Conservation (phyloP, 768 basidiomycete species). For the Xerocomus brunneocitrinus region DNA sequence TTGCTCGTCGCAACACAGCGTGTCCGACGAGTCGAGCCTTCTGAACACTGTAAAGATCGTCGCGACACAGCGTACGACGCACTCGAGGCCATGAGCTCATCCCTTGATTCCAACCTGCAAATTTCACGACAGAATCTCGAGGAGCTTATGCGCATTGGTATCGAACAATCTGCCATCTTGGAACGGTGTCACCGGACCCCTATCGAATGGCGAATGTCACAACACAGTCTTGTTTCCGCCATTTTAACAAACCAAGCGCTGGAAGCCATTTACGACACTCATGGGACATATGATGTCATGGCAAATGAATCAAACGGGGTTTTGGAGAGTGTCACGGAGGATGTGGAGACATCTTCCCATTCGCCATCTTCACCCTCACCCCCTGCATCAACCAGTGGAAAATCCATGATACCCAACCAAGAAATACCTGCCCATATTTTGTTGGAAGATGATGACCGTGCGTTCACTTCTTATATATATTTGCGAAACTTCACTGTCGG, state of each 20-base stretch:
- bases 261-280: constrained; percentile 14
- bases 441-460: constrained; percentile 19
- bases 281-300: constrained; percentile 3
- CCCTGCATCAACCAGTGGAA: constrained; percentile 11
- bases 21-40: constrained; percentile 24
- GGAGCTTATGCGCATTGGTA: constrained; percentile 33
- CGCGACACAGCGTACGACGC: constrained; percentile 24
- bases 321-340: constrained; percentile 10
- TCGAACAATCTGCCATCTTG: constrained; percentile 38
- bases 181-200: constrained; percentile 37
- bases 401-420: background rate
- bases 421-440: background rate
- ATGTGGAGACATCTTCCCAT: background rate
- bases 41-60: constrained; percentile 19
- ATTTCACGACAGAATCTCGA: constrained; percentile 37
- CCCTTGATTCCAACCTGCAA: constrained; percentile 33
- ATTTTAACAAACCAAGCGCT: constrained; percentile 22
- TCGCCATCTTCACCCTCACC: constrained; percentile 5
- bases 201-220: constrained; percentile 45
- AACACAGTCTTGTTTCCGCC: constrained; percentile 32
- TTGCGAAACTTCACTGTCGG: constrained; percentile 1
- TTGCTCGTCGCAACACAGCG: constrained; percentile 40
- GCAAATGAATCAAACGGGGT: constrained; percentile 10
- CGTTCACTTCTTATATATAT: background rate
- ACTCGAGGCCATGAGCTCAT: constrained; percentile 26